Evolutionary conservation across 306 rosid genomes (phyloP).

Genomic region (Trifolium pratense): DNA sequence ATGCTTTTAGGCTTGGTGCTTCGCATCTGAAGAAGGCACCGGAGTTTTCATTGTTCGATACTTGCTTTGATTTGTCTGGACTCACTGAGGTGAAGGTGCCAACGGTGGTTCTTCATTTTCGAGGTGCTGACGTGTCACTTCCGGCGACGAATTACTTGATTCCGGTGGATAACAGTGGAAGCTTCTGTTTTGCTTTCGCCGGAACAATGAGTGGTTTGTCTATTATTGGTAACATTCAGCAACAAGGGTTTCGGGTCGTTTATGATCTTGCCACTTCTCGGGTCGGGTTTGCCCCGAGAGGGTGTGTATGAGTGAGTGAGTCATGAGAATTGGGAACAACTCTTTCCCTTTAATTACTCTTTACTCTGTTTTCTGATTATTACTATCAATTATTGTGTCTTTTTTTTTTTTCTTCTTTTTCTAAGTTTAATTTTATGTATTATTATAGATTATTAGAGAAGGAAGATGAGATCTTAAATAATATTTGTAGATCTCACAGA

Average conservation of each 20-base stretch:
- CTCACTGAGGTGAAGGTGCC: constrained; percentile 80
- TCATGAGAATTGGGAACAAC: constrained; percentile 24
- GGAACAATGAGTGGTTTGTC: constrained; percentile 84
- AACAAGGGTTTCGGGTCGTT: constrained; percentile 89
- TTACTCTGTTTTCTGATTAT: constrained; percentile 17
- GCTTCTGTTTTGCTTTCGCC: constrained; percentile 93
- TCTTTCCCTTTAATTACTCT: too few relatives aligned
- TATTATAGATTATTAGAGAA: constrained; percentile 32
- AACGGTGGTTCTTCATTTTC: constrained; percentile 82
- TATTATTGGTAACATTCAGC: constrained; percentile 94
- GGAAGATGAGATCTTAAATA: constrained; percentile 17
- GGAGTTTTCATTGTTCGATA: constrained; percentile 87
- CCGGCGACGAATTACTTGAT: constrained; percentile 88
- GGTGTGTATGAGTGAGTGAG: constrained; percentile 59
- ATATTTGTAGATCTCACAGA: constrained; percentile 7
- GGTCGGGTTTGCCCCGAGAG: constrained; percentile 90
- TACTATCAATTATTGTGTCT: constrained; percentile 14
- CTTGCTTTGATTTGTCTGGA: constrained; percentile 87
- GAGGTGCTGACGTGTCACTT: constrained; percentile 71
- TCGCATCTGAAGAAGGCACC: constrained; percentile 62
- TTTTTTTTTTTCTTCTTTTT: background rate
- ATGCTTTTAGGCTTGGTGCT: constrained; percentile 72
- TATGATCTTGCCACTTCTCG: constrained; percentile 73
- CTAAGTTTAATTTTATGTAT: background rate
- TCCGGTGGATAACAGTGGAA: constrained; percentile 82